Evolutionary conservation across 2,329 filamentous ascomycete genomes (phyloP), one percentile per base, ranked within the genome.

Genomic region (Ophiosphaerella korrae): DNA sequence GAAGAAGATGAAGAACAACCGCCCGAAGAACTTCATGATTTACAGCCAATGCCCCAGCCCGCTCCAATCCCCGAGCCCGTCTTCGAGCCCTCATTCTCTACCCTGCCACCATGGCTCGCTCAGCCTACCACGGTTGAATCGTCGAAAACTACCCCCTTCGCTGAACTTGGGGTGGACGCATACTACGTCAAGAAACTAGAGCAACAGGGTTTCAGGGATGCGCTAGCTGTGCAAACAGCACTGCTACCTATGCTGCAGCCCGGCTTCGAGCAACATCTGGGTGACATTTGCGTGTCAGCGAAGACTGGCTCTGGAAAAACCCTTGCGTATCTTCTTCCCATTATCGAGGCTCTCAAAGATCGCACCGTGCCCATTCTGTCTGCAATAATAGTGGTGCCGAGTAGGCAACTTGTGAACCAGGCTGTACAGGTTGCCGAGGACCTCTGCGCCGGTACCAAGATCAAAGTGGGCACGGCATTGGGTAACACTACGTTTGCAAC

Each of bases 291-390:
- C 38, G 87, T 99, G 2, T 94, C 92, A 7, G 94, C 95, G 0
- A 89, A 93, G 1, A 99, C 94, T 0, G 94, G 94, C 7, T 97
- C 94, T 0, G 94, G 94, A 49, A 99, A 99, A 71, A 99, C 94
- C 0, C 74, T 99, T 13, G 89, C 93, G 0, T 99, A 99, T 66
- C 84, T 93, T 0, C 77, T 99, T 2, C 94, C 94, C 0, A 85
- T 99, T 51, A 82, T 96, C 3, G 85, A 91, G 39, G 86, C 88
- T 43, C 78, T 99, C 42, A 87, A 88, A 58, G 79, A 83, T 29
- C 82, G 82, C 12, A 76, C 77, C 18, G 80, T 85, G 9, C 89
- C 88, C 0, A 83, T 84, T 48, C 76, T 99, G 7, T 84, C 89
- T 34, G 92, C 88, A 0, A 74, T 99, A 1, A 85, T 99, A 40